Evolutionary conservation across 352 stramenopile genomes (phyloP).

Genomic region (Globisporangium irregulare): DNA sequence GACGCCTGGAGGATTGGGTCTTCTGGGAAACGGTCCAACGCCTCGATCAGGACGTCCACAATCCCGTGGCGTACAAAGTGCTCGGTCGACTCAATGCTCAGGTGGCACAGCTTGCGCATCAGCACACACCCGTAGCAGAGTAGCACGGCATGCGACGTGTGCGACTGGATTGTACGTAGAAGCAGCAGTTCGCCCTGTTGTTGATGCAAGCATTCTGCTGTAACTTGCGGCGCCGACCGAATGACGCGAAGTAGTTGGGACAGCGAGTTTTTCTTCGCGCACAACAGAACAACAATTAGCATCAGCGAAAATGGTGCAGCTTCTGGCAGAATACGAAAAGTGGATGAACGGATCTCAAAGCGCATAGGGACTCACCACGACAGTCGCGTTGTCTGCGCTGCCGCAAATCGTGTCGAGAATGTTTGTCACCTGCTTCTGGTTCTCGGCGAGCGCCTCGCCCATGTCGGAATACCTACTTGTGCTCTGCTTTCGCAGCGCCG

Average conservation of each 20-base stretch:
- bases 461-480: conserved; percentile 37
- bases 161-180: conserved; percentile 51
- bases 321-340: not conserved
- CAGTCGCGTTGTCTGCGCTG: conserved; percentile 34
- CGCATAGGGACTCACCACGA: conserved; percentile 33
- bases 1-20: conserved; percentile 71
- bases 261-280: conserved; percentile 60
- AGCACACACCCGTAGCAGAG: conserved; percentile 76
- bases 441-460: conserved; percentile 43
- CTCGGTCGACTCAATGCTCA: conserved; percentile 58
- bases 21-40: conserved; percentile 51
- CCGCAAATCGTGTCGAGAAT: conserved; percentile 43
- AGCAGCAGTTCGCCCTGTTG: conserved; percentile 54
- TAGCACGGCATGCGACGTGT: conserved; percentile 61
- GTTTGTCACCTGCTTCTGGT: conserved; percentile 53
- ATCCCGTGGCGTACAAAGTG: conserved; percentile 67
- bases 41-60: conserved; percentile 41
- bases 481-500: conserved; percentile 16
- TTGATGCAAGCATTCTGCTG: conserved; percentile 60
- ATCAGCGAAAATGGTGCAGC: not conserved
- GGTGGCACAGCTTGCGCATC: conserved; percentile 70
- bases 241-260: conserved; percentile 61
- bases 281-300: not conserved
- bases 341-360: not conserved
- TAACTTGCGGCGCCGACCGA: conserved; percentile 59